Percentiles rank a stretch among this genome's conserved stretches.
Evolutionary conservation across 2,329 filamentous ascomycete species (phyloP).

Genomic region (Ascochyta koolunga): DNA sequence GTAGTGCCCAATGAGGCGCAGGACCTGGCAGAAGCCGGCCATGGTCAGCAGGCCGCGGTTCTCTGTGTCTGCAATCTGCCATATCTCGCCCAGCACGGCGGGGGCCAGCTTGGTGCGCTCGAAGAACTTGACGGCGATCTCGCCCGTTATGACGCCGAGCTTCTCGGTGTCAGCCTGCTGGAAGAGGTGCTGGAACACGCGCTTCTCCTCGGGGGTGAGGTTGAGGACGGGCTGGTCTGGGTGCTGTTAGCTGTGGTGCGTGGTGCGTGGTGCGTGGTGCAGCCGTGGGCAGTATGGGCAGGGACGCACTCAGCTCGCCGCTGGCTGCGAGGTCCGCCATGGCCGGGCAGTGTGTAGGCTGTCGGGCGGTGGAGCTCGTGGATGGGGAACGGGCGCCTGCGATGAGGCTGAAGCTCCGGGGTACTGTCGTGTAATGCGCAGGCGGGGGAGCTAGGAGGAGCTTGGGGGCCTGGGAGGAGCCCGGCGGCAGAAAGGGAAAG

Average conservation of each 20-base stretch:
- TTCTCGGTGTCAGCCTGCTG: constrained; percentile 89
- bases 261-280: background rate
- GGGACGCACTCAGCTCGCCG: constrained; percentile 42
- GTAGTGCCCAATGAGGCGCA: constrained; percentile 93
- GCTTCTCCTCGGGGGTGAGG: constrained; percentile 89
- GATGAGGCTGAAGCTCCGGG: constrained; percentile 40
- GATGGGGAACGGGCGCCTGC: constrained; percentile 30
- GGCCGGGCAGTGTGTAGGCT: constrained; percentile 26
- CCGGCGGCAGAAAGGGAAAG: background rate
- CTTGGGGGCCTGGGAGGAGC: constrained; percentile 13
- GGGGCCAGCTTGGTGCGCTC: constrained; percentile 92
- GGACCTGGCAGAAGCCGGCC: constrained; percentile 88
- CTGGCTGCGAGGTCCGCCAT: constrained; percentile 46
- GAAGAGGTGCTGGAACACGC: constrained; percentile 91
- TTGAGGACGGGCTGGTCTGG: constrained; percentile 69
- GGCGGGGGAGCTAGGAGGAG: constrained; percentile 33
- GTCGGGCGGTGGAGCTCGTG: constrained; percentile 23
- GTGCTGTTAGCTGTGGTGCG: constrained; percentile 27
- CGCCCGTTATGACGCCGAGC: constrained; percentile 92
- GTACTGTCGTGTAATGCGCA: constrained; percentile 33
- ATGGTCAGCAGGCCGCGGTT: constrained; percentile 94
- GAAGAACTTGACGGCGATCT: constrained; percentile 96
- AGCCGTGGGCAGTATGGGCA: background rate
- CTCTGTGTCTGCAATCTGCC: constrained; percentile 97
- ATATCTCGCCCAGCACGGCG: constrained; percentile 90